These are phyloP conservation scores for Canna indica DNA, from an alignment of 176 grass and related monocot species.

Conservation along the genomic window DNA sequence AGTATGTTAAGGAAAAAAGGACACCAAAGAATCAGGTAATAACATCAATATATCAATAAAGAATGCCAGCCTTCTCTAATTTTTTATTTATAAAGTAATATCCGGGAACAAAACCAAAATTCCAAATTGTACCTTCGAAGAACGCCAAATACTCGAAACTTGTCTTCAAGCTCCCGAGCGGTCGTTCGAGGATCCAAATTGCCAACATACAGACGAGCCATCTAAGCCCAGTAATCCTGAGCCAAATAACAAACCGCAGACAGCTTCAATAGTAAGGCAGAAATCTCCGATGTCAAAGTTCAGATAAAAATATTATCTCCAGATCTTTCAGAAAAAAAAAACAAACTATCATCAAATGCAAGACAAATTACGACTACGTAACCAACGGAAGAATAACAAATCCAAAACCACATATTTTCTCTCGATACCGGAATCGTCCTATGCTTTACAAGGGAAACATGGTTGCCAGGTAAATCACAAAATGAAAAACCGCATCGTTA, in stretches of 20 bases:
- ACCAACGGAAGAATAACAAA: too few species aligned
- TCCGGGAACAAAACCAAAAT: background rate
- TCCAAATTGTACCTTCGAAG: slow-evolving; percentile 43
- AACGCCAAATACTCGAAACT: slow-evolving; percentile 82
- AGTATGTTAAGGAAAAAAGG: background rate
- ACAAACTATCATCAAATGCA: background rate
- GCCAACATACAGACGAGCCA: slow-evolving; percentile 82
- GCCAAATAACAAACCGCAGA: background rate
- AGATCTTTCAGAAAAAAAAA: background rate
- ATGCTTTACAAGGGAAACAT: background rate
- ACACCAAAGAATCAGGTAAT: background rate
- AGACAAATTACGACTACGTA: too few species aligned
- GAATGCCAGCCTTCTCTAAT: background rate
- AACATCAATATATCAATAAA: background rate
- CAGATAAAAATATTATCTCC: background rate
- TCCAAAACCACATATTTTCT: too few species aligned
- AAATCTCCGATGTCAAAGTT: background rate
- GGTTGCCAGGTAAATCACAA: background rate
- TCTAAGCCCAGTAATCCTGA: slow-evolving; percentile 23
- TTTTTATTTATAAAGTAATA: background rate
- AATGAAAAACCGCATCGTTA: background rate
- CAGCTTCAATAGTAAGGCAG: background rate
- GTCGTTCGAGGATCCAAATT: slow-evolving; percentile 68
- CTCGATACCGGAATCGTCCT: too few species aligned
- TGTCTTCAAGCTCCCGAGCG: slow-evolving; percentile 75